Base-by-base conservation (phyloP, 495 filamentous ascomycete species). In the Hypoxylon crocopeplum region DNA sequence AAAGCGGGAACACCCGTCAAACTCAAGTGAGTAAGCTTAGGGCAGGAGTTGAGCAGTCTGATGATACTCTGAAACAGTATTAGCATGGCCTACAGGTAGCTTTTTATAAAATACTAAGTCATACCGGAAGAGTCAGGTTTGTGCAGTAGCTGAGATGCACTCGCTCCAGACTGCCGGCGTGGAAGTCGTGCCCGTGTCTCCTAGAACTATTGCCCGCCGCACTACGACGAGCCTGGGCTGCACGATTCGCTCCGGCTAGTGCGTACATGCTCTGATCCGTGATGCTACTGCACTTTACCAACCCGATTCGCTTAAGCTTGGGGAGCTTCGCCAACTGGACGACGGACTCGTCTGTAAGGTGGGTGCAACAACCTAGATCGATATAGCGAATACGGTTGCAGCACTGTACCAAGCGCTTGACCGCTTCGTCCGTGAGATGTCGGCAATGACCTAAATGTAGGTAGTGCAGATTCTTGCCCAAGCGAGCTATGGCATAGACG, bases 371-470 rank as follows among this genome's bases (percentile, higher is more conserved):
- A 8, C 95, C 95, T 41, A 99, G 74, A 68, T 99, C 95, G 49
- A 99, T 98, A 66, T 99, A 99, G 42, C 95, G 82, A 59, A 99
- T 97, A 25, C 95, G 84, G 73, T 93, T 97, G 78, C 95, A 99
- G 33, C 74, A 75, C 55, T 87, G 86, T 30, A 96, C 92, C 6
- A 99, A 79, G 33, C 86, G 84, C 42, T 87, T 86, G 6, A 99
- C 91, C 5, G 90, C 91, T 8, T 80, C 71, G 74, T 99, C 95
- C 0, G 92, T 97, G 63, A 99, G 92, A 33, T 92, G 83, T 12
- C 83, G 82, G 71, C 95, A 99, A 69, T 99, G 95, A 1, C 95
- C 95, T 4, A 99, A 79, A 65, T 98, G 95, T 40, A 99, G 86
- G 68, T 93, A 96, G 71, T 99, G 95, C 17, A 99, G 73, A 59